A percentile compares a stretch with the other conserved stretches of the same genome.
phyloP scores from a whole-genome alignment of 73 alveolate genomes.

The Paramecium sexaurelia region DNA sequence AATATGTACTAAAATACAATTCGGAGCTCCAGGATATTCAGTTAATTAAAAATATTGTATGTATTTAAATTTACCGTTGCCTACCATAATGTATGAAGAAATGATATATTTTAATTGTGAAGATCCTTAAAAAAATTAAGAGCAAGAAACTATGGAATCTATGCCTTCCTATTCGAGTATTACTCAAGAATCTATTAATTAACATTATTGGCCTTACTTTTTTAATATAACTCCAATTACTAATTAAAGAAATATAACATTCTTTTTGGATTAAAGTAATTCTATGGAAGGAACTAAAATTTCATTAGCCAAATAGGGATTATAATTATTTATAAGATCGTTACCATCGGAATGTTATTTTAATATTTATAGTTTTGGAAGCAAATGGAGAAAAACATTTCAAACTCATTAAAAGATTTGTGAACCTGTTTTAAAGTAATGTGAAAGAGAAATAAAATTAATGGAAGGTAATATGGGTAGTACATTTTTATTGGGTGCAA shows the following conservation, averaged over 20 bases:
- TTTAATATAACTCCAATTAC: background rate
- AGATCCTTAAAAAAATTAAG: constrained; percentile 10
- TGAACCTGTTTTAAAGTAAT: constrained; percentile 9
- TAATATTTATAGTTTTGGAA: constrained; percentile 24
- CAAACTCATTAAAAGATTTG: background rate
- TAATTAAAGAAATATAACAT: background rate
- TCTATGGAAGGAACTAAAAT: constrained; percentile 24
- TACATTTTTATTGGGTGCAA: constrained; percentile 22
- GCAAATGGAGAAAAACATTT: constrained; percentile 13
- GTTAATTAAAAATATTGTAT: constrained; percentile 2
- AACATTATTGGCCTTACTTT: background rate
- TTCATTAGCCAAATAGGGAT: background rate
- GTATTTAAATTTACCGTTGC: background rate
- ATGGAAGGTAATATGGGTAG: constrained; percentile 30
- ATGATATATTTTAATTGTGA: constrained; percentile 39
- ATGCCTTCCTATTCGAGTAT: background rate
- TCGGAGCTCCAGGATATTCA: constrained; percentile 33
- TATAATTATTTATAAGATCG: background rate
- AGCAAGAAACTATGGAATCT: constrained; percentile 26
- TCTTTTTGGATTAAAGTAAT: constrained; percentile 23
- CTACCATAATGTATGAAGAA: background rate
- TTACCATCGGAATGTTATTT: background rate
- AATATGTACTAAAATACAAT: background rate
- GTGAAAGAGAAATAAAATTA: background rate
- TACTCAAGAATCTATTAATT: background rate